A percentile compares a stretch with the other conserved stretches of the same genome.
Evolutionary conservation across 1,284 basidiomycete species (phyloP).

Genomic region (Irpex lacteus): DNA sequence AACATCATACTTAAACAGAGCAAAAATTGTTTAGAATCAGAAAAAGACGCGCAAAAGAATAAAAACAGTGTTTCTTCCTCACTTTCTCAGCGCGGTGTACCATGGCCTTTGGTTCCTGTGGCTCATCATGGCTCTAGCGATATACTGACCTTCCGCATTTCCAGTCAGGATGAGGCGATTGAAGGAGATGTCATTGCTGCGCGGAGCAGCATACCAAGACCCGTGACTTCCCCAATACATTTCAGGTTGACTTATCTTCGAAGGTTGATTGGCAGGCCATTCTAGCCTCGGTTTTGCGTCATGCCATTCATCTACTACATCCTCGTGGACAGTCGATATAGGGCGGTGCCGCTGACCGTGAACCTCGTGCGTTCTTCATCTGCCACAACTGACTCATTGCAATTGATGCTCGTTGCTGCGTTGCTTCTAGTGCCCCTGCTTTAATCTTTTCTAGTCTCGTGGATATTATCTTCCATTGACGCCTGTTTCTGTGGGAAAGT

Average conservation of each 20-base stretch:
- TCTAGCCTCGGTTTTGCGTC: not conserved
- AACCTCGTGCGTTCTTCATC: not conserved
- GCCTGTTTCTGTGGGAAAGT: not conserved
- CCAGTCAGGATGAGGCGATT: not conserved
- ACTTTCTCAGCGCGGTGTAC: not conserved
- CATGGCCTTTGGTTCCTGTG: too few species aligned
- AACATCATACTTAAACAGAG: not conserved
- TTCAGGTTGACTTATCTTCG: not conserved
- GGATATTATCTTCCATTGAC: not conserved
- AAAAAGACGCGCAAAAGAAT: slow-evolving; percentile 60
- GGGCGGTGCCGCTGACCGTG: not conserved
- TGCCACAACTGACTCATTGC: not conserved
- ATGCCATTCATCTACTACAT: not conserved
- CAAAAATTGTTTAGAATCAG: slow-evolving; percentile 53
- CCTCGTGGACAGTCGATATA: not conserved
- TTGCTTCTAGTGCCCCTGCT: not conserved
- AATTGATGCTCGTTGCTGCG: not conserved
- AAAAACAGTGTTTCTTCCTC: slow-evolving; percentile 30
- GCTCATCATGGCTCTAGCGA: too few species aligned
- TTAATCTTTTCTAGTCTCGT: not conserved
- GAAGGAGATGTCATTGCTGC: not conserved
- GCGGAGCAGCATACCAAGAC: not conserved
- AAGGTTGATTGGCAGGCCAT: not conserved
- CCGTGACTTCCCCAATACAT: not conserved
- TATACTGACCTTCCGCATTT: not conserved